A percentile compares a stretch with the other conserved stretches of the same genome.
Evolutionary conservation across 2,329 filamentous ascomycete species (phyloP).

Genomic region (Corynespora cassiicola): DNA sequence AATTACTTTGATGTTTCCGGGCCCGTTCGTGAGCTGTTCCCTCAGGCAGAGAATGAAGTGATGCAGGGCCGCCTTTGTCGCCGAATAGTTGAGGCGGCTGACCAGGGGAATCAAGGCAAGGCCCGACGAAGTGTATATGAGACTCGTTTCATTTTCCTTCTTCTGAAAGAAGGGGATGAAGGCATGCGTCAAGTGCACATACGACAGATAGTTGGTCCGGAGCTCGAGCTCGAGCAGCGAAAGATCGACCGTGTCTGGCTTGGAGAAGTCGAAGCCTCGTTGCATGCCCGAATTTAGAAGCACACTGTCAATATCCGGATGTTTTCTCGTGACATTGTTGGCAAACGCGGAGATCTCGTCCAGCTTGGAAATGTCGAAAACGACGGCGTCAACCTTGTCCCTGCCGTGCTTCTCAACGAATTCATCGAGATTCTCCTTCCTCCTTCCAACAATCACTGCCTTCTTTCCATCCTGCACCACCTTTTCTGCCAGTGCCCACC

Average conservation of each 20-base stretch:
- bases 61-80: slow-evolving; percentile 63
- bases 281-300: slow-evolving; percentile 63
- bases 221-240: slow-evolving; percentile 53
- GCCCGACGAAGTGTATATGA: slow-evolving; percentile 58
- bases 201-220: slow-evolving; percentile 59
- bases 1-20: slow-evolving; percentile 59
- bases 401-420: slow-evolving; percentile 55
- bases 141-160: slow-evolving; percentile 49
- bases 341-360: slow-evolving; percentile 55
- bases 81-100: slow-evolving; percentile 60
- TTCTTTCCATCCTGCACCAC: slow-evolving; percentile 55
- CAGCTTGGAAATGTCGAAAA: slow-evolving; percentile 60
- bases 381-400: slow-evolving; percentile 53
- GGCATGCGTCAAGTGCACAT: slow-evolving; percentile 56
- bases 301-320: slow-evolving; percentile 60
- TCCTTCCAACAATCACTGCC: slow-evolving; percentile 58
- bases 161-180: slow-evolving; percentile 59
- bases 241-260: slow-evolving; percentile 56
- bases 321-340: slow-evolving; percentile 47
- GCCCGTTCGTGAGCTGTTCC: slow-evolving; percentile 55
- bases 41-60: slow-evolving; percentile 60
- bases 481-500: slow-evolving; percentile 57
- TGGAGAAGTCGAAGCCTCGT: slow-evolving; percentile 56
- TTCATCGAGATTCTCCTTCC: slow-evolving; percentile 58
- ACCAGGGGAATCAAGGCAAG: slow-evolving; percentile 58